phyloP scores from a whole-genome alignment of 306 rosid genomes.

The Cajanus cajan region DNA sequence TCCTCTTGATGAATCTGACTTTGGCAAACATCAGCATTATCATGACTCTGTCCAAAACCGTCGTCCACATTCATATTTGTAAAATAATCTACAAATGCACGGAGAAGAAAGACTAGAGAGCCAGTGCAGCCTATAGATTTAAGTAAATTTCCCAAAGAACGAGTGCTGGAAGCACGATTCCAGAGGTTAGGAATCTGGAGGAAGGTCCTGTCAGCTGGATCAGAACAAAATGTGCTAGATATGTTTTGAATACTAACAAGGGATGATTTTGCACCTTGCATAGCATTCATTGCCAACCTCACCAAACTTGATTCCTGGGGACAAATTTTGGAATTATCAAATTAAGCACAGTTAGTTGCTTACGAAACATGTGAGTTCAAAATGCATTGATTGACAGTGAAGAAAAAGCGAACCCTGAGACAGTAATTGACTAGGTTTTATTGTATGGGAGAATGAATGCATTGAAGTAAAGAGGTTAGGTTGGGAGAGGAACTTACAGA shows the following conservation, averaged over 20 bases:
- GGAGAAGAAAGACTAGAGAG: constrained; percentile 66
- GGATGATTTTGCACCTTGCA: constrained; percentile 75
- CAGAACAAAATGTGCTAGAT: constrained; percentile 55
- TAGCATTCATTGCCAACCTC: constrained; percentile 69
- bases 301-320: constrained; percentile 81
- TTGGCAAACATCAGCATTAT: constrained; percentile 14
- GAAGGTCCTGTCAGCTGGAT: constrained; percentile 70
- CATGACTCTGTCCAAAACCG: constrained; percentile 3
- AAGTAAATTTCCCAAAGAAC: constrained; percentile 69
- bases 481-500: constrained; percentile 54
- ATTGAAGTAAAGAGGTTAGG: neutral
- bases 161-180: constrained; percentile 79
- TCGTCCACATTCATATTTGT: constrained; percentile 32
- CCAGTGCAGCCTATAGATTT: constrained; percentile 63
- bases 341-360: neutral
- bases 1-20: constrained; percentile 32
- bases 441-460: neutral
- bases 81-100: constrained; percentile 57
- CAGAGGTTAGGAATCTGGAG: constrained; percentile 67
- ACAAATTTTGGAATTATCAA: constrained; percentile 17
- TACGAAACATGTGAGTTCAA: neutral
- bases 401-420: neutral
- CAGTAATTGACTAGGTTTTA: neutral
- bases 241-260: constrained; percentile 58
- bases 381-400: neutral